A percentile compares a stretch with the other conserved stretches of the same genome.
Evolutionary conservation across 106 monocot species (phyloP).

Genomic region (Hemerocallis citrina): DNA sequence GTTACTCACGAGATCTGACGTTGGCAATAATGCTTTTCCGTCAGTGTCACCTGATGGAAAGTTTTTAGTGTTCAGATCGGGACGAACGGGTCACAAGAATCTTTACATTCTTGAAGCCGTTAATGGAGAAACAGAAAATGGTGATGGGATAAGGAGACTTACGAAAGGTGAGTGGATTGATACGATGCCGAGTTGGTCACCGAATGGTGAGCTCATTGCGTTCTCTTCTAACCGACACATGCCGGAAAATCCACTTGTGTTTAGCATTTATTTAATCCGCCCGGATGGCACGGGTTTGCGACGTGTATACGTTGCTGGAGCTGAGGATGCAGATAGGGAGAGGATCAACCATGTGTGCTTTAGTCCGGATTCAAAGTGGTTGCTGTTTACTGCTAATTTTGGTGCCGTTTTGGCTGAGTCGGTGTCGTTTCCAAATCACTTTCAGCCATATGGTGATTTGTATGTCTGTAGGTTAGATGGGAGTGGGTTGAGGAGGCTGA

Average conservation of each 20-base stretch:
- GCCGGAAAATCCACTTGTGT: slow-evolving; percentile 29
- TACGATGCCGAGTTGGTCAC: slow-evolving; percentile 97
- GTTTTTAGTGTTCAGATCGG: slow-evolving; percentile 74
- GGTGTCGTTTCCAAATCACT: slow-evolving; percentile 62
- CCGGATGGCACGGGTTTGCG: slow-evolving; percentile 57
- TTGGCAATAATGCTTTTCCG: slow-evolving; percentile 85
- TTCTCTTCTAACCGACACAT: slow-evolving; percentile 88
- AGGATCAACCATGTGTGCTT: slow-evolving; percentile 88
- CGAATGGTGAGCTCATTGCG: slow-evolving; percentile 63
- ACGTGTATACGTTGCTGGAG: slow-evolving; percentile 43
- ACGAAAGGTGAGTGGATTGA: slow-evolving; percentile 82
- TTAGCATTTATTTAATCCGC: slow-evolving; percentile 46
- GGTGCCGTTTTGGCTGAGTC: slow-evolving; percentile 55
- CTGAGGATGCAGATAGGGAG: slow-evolving; percentile 40
- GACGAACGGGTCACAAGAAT: slow-evolving; percentile 71
- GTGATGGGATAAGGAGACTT: slow-evolving; percentile 35
- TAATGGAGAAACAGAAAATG: slow-evolving; percentile 28
- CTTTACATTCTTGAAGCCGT: slow-evolving; percentile 74
- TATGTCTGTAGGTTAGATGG: slow-evolving; percentile 56
- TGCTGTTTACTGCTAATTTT: slow-evolving; percentile 50
- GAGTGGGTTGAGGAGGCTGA: slow-evolving; percentile 42
- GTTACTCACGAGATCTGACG: slow-evolving; percentile 42
- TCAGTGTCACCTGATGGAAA: slow-evolving; percentile 77
- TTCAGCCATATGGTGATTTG: slow-evolving; percentile 88
- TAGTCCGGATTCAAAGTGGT: slow-evolving; percentile 47